phyloP scores from a whole-genome alignment of 2,329 filamentous ascomycete species.

The Cladophialophora immunda region DNA sequence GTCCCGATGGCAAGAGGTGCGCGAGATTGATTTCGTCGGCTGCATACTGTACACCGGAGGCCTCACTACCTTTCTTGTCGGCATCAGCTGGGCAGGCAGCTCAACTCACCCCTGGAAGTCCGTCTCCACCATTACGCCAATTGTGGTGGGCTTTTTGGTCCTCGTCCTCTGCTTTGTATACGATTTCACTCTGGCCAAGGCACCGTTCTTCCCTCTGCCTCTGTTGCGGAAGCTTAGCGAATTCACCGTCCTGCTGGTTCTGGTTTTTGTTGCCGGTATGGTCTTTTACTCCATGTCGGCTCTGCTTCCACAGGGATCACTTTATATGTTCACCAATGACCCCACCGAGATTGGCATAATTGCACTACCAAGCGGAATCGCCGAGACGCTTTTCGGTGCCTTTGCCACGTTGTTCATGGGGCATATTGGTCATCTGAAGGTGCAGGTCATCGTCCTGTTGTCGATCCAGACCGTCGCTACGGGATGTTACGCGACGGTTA shows the following conservation, averaged over 20 bases:
- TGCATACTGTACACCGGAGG: conserved; percentile 54
- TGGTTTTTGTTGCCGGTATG: not conserved
- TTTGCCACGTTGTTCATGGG: no score
- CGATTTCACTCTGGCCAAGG: conserved; percentile 44
- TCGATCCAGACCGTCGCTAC: conserved; percentile 38
- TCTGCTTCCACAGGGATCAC: conserved; percentile 4
- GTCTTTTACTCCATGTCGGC: conserved; percentile 7
- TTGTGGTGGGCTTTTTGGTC: conserved; percentile 49
- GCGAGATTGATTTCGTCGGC: conserved; percentile 57
- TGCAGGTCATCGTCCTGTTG: conserved; percentile 25
- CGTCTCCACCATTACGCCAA: conserved; percentile 47
- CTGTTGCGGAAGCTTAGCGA: conserved; percentile 1
- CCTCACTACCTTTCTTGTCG: conserved; percentile 53
- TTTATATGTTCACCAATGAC: not conserved
- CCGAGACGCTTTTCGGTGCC: no score
- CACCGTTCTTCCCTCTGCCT: conserved; percentile 4
- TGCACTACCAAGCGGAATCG: conserved; percentile 10
- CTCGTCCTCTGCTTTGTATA: conserved; percentile 50
- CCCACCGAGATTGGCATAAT: conserved; percentile 9
- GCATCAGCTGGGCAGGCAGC: conserved; percentile 53
- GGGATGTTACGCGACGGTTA: conserved; percentile 21
- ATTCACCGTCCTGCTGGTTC: conserved; percentile 6
- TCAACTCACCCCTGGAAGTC: conserved; percentile 51
- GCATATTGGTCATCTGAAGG: conserved; percentile 15
- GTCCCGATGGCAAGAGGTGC: conserved; percentile 48